phyloP scores from a whole-genome alignment of 371 early-diverging fungal genomes.

The Apophysomyces sp. region DNA sequence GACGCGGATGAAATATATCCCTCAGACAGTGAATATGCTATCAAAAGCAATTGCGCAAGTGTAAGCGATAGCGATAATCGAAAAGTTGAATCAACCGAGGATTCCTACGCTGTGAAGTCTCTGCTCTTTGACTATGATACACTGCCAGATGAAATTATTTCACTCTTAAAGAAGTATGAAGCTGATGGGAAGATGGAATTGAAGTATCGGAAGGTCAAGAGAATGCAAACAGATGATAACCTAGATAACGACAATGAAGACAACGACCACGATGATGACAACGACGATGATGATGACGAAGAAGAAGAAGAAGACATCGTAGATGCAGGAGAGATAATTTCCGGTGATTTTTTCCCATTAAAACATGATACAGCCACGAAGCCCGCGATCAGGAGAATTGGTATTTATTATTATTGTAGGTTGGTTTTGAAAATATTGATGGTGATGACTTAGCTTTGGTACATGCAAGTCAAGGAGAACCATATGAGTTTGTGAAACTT shows the following conservation, averaged over 20 bases:
- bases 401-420: background rate
- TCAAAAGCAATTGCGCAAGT: slow-evolving; percentile 10
- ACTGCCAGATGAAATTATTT: slow-evolving; percentile 26
- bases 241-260: slow-evolving; percentile 19
- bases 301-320: slow-evolving; percentile 7
- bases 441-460: slow-evolving; percentile 1
- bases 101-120: background rate
- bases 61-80: background rate
- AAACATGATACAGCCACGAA: background rate
- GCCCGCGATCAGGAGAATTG: background rate
- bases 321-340: background rate
- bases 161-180: slow-evolving; percentile 22
- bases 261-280: slow-evolving; percentile 15
- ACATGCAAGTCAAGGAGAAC: slow-evolving; percentile 12
- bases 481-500: slow-evolving; percentile 25
- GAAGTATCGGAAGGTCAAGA: slow-evolving; percentile 6
- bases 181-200: slow-evolving; percentile 15
- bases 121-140: slow-evolving; percentile 33
- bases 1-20: slow-evolving; percentile 1
- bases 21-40: slow-evolving; percentile 11
- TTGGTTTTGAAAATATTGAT: background rate
- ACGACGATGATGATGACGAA: slow-evolving; percentile 15
- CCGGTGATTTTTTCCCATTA: background rate
- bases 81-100: background rate
- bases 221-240: slow-evolving; percentile 3